Conservation (phyloP, 495 filamentous ascomycete genomes). For the Saxispiralis lemnorum region DNA sequence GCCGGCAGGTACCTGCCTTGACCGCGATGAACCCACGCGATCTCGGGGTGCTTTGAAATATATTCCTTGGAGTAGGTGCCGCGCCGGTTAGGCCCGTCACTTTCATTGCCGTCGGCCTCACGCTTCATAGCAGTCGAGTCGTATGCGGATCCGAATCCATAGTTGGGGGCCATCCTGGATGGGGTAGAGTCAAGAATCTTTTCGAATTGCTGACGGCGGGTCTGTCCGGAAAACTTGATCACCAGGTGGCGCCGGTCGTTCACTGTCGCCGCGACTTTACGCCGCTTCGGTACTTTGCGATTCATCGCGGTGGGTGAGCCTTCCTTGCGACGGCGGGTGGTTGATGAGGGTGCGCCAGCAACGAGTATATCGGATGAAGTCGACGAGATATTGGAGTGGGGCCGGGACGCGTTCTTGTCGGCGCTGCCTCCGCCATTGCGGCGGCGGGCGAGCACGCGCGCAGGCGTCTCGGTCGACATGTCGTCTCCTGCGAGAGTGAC, state of each 20-base stretch:
- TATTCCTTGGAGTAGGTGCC: conserved; percentile 13
- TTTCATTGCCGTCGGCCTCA: conserved; percentile 3
- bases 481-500: too few relatives aligned
- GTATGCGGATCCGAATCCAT: background rate
- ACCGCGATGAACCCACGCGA: conserved; percentile 15
- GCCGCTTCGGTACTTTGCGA: too few relatives aligned
- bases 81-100: conserved; percentile 8
- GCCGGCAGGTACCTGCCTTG: conserved; percentile 13
- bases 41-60: conserved; percentile 10
- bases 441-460: too few relatives aligned
- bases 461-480: too few relatives aligned
- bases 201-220: too few relatives aligned
- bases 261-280: too few relatives aligned
- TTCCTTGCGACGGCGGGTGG: too few relatives aligned
- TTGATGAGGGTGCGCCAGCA: background rate
- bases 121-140: background rate
- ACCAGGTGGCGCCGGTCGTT: too few relatives aligned
- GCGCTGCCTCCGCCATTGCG: background rate
- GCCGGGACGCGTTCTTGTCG: background rate
- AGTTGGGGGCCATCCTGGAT: too few relatives aligned
- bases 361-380: conserved; percentile 6
- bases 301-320: too few relatives aligned
- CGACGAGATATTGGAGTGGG: background rate
- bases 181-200: too few relatives aligned
- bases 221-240: too few relatives aligned